Conservation (phyloP, 192 early-diverging fungal genomes). For the Coemansia sp. region DNA sequence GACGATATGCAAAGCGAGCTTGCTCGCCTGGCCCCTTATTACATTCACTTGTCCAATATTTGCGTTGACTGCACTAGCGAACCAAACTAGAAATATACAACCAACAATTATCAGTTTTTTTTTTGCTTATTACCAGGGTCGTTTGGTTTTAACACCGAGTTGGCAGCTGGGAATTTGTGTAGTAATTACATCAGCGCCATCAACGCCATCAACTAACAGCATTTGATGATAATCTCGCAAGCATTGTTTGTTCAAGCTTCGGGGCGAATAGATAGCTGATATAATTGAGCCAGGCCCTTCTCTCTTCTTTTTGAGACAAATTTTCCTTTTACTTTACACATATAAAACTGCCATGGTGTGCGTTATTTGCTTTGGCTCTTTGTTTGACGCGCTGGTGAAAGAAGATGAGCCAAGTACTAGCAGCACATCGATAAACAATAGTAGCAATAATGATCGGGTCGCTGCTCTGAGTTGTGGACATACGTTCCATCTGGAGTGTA, state of each 20-base stretch:
- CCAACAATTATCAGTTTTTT: too few species aligned
- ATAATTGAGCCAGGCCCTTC: background rate
- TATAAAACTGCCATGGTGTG: slow-evolving; percentile 9
- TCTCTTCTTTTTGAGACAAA: background rate
- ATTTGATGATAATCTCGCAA: too few species aligned
- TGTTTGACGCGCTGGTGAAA: background rate
- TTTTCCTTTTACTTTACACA: background rate
- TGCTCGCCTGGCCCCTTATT: background rate
- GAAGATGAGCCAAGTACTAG: background rate
- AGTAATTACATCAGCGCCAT: too few species aligned
- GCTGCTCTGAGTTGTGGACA: background rate
- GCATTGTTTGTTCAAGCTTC: too few species aligned
- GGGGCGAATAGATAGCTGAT: too few species aligned
- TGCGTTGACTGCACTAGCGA: background rate
- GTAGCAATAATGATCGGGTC: background rate
- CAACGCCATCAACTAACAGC: too few species aligned
- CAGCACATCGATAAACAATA: background rate
- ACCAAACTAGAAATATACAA: background rate
- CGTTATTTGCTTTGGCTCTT: background rate
- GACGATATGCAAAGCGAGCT: background rate
- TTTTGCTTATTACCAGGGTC: too few species aligned
- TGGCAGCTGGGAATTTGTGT: too few species aligned
- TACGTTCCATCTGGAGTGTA: slow-evolving; percentile 1
- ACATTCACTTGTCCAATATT: background rate
- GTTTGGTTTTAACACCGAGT: too few species aligned